Evolutionary conservation across 2,329 filamentous ascomycete genomes (phyloP), one percentile per base, ranked within the genome.

Genomic region (Ascochyta pisi): DNA sequence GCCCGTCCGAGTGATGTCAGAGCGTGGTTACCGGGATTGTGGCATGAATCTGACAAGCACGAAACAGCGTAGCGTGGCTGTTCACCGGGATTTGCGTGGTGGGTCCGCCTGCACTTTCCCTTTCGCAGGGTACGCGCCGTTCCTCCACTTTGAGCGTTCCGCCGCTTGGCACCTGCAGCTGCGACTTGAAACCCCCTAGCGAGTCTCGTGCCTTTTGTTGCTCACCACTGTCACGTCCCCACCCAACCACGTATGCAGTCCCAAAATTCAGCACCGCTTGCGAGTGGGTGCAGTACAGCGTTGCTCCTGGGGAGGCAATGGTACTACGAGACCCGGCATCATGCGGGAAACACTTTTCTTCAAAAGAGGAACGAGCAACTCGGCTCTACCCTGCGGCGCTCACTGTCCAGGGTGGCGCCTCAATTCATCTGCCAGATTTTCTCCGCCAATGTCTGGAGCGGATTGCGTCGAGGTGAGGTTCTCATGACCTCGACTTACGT

Each of bases 41-140:
- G 19, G 53, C 53, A 56, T 56, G 53, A 51, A 43, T 48, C 37
- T 48, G 48, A 51, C 38, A 47, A 19, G 47, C 47, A 43, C 12
- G 33, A 51, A 29, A 43, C 26, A 13, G 43, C 47, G 23, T 46
- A 50, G 52, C 40, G 45, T 35, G 19, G 34, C n/a, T 37, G 35
- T n/a, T 23, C 31, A 23, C 43, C 13, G 26, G 45, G 52, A 26
- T 46, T 27, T n/a, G 22, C 27, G 34, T n/a, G 24, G 6, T 33
- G n/a, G 35, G 35, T 35, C 35, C n/a, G 52, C 27, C 1, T 29
- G 45, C 22, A 31, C 53, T 44, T 51, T 44, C 12, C 53, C 24
- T 35, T 6, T 47, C 34, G 13, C 26, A 42, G 53, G 37, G 31
- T 39, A 42, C 46, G n/a, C 33, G 47, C 42, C 53, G 53, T 43